Evolutionary conservation across 2,329 filamentous ascomycete species (phyloP), one percentile per base, ranked within the genome.

Genomic region (Drechslerella coelobrocha): DNA sequence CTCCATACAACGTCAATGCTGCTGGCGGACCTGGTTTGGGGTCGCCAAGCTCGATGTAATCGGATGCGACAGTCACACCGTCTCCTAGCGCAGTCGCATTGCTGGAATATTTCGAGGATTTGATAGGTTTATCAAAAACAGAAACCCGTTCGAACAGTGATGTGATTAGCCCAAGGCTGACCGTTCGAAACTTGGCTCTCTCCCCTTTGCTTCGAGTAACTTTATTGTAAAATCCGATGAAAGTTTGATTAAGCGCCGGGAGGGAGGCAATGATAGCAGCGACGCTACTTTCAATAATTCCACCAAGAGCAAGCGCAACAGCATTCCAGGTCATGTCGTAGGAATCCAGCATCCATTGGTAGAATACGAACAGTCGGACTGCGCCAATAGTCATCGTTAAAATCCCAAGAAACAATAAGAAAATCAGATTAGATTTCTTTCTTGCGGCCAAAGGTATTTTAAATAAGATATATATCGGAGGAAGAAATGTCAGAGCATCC

Each of bases 271-370:
- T 61, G 9, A 59, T 68, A 21, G 27, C 39, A 14, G 63, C 63
- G n/a, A 68, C 24, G 50, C 55, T 61, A 26, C 47, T 41, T 26
- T 68, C 63, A 6, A 68, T 54, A 14, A 68, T 68, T 17, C 63
- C 56, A 26, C 56, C 45, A 23, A 68, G 23, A 1, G 52, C 63
- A 21, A 68, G 26, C 2, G 55, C 39, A 19, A 54, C 24, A 8
- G 48, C 56, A 41, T 68, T 59, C 63, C 63, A 56, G 2, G 55
- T 61, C 5, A 68, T 48, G 23, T 68, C 63, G 50, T 59, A 68
- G n/a, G 39, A 51, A 37, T 68, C 41, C 27, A 68, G n/a, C 55
- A 68, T 60, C 31, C 48, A 50, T 34, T 55, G 39, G 27, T 61
- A 68, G 17, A 55, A 68, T 10, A 68, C 48, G 19, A 68, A 61